Percentiles rank a stretch among this genome's conserved stretches.
These are phyloP conservation scores for Rhynchospora tenuis DNA, from an alignment of 176 grass and related monocot species.

Conservation along the genomic window DNA sequence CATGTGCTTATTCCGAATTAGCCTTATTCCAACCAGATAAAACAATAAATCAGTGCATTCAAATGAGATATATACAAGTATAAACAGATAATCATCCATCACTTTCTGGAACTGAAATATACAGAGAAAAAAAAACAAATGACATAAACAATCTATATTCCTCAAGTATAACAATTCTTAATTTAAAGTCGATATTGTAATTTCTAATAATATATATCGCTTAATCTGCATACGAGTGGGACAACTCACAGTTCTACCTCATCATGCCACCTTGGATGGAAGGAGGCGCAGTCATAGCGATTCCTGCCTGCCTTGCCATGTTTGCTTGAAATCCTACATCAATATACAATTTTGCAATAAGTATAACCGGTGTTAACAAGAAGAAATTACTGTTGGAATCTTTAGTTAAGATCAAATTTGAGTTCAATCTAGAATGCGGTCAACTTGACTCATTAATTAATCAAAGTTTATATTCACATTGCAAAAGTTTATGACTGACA, in stretches of 20 bases:
- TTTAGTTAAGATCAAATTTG: no score
- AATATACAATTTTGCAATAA: not conserved
- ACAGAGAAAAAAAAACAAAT: not conserved
- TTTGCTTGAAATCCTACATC: constrained; percentile 47
- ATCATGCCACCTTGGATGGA: constrained; percentile 26
- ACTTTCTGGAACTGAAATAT: not conserved
- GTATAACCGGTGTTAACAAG: not conserved
- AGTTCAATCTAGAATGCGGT: no score
- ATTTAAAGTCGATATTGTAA: not conserved
- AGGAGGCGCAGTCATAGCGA: constrained; percentile 9
- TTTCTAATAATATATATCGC: not conserved
- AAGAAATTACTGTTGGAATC: not conserved
- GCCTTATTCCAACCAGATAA: no score
- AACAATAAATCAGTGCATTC: no score
- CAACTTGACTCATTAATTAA: no score
- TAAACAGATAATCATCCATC: no score
- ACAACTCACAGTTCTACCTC: constrained; percentile 15
- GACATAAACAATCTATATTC: not conserved
- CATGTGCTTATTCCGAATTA: no score
- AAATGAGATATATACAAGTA: no score
- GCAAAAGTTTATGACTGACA: no score
- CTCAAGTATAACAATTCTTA: not conserved
- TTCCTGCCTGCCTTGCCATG: constrained; percentile 39
- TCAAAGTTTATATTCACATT: no score
- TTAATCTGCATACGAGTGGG: not conserved